Base-by-base conservation (phyloP, 1,139 yeast species). In the Saccharomyces hybrid region DNA sequence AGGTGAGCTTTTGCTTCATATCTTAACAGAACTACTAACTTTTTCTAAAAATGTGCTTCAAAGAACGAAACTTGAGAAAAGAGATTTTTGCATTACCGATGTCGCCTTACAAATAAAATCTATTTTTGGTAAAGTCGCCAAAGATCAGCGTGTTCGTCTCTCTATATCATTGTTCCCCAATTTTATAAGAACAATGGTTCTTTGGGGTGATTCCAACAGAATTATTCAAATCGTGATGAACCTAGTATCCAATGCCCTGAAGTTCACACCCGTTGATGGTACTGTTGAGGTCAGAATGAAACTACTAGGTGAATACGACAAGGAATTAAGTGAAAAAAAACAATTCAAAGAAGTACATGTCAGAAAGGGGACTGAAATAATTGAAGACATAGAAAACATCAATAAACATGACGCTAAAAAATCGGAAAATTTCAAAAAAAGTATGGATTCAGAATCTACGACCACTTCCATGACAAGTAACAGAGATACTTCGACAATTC, bases 21-120 rank as follows among this genome's bases (percentile, higher is more conserved):
- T 93, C 57, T 78, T 93, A 61, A 90, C 96, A 23, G 97, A 91
- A 67, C 75, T 93, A 54, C 75, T 93, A 61, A 90, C 97, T 0
- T 91, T 89, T 67, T 86, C 96, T 11, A 88, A 90, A 63, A 89
- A 89, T 66, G 91, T 95, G n/a, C 75, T 91, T 56, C 88, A 90
- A 61, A 78, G 91, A 61, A 83, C 95, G n/a, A 86, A 85, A 62
- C 73, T 90, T 52, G 97, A 89, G 63, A 86, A 86, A 64, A 81
- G 88, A 51, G 84, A 87, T 60, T 91, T 91, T 70, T 82, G 81
- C 60, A 71, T 78, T 52, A 75, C 88, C 44, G 95, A 86, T 63
- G 83, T 91, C 54, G 89, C 89, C 1, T 76, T 88, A 51, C 98
- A 93, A 69, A 82, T 91, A 5, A 82, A 84, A 61, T 89, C 96